These are phyloP conservation scores for Vigna hirtella DNA, from an alignment of 306 rosid species.

Conservation along the genomic window DNA sequence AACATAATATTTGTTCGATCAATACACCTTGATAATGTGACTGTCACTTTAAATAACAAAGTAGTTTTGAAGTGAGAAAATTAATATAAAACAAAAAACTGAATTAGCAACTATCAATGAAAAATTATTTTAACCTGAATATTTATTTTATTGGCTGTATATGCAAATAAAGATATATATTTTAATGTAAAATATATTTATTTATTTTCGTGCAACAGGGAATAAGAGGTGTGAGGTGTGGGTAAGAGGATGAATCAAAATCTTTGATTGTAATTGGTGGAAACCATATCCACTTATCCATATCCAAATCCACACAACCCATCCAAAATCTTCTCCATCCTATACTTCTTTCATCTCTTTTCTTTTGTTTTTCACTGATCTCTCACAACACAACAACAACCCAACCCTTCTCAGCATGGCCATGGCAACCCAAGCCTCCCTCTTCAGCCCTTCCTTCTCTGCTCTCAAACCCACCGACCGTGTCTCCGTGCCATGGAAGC, in stretches of 20 bases:
- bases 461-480: conserved; percentile 53
- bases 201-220: neutral
- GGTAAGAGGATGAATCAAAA: conserved; percentile 58
- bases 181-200: too few species aligned
- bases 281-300: conserved; percentile 72
- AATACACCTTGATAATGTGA: too few species aligned
- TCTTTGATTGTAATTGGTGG: conserved; percentile 56
- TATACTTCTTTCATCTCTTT: neutral
- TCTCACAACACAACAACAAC: neutral
- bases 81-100: too few species aligned
- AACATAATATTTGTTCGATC: too few species aligned
- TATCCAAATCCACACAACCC: conserved; percentile 29
- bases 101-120: too few species aligned
- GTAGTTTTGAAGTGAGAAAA: too few species aligned
- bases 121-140: too few species aligned
- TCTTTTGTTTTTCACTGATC: conserved; percentile 12
- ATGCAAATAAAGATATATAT: too few species aligned
- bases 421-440: conserved; percentile 90
- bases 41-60: too few species aligned
- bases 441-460: conserved; percentile 70
- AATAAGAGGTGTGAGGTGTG: conserved; percentile 24
- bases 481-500: conserved; percentile 67
- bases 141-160: too few species aligned
- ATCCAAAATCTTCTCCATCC: conserved; percentile 48
- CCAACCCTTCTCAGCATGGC: conserved; percentile 53